phyloP scores from a whole-genome alignment of 805 yeast species.

The Jamesozyma hellenica region DNA sequence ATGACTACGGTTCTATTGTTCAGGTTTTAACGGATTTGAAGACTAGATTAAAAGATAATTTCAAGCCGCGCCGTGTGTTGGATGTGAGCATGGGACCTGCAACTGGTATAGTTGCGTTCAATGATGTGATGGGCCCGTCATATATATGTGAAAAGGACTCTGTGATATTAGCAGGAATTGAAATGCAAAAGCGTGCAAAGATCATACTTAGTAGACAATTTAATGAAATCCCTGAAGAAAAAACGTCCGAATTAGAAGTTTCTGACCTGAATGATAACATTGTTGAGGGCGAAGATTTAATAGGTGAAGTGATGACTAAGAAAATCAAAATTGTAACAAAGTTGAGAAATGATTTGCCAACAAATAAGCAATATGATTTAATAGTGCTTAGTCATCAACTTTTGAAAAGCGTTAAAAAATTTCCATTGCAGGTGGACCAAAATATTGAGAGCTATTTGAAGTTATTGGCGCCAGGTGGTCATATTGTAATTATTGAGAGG shows the following conservation, averaged over 20 bases:
- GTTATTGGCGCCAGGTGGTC: conserved; percentile 68
- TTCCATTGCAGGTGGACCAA: conserved; percentile 66
- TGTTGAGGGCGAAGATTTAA: conserved; percentile 26
- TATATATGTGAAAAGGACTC: conserved; percentile 54
- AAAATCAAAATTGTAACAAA: conserved; percentile 45
- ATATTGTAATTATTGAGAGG: conserved; percentile 69
- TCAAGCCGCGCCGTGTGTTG: conserved; percentile 57
- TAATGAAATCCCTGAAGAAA: conserved; percentile 33
- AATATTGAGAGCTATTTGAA: conserved; percentile 49
- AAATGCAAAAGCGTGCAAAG: conserved; percentile 76
- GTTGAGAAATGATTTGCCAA: conserved; percentile 44
- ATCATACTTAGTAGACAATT: conserved; percentile 61
- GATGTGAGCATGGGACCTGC: conserved; percentile 89
- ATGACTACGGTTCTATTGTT: conserved; percentile 61
- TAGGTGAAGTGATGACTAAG: conserved; percentile 49
- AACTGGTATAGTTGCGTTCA: conserved; percentile 79
- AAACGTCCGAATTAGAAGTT: conserved; percentile 4
- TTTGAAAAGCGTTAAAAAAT: conserved; percentile 45
- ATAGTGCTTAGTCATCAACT: conserved; percentile 78
- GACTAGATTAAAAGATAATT: conserved; percentile 37
- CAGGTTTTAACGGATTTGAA: conserved; percentile 61
- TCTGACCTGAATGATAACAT: conserved; percentile 9
- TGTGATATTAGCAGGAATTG: conserved; percentile 56
- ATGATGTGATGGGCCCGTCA: conserved; percentile 59
- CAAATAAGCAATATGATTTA: conserved; percentile 53